These are phyloP conservation scores for Globisporangium emineosum DNA, from an alignment of 352 stramenopile species.

Conservation along the genomic window DNA sequence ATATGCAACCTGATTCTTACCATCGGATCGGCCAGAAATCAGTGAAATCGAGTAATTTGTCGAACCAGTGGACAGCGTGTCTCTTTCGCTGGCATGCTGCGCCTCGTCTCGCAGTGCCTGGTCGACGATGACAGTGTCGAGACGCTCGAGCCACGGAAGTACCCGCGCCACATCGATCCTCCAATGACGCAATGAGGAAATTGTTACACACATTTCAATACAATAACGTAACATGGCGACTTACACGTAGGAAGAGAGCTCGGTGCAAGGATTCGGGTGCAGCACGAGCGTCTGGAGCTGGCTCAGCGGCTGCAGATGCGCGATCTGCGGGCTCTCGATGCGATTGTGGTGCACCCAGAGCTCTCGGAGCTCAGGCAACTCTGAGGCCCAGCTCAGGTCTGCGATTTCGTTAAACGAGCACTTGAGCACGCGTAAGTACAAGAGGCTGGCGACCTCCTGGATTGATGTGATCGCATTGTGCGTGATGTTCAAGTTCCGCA, in stretches of 20 bases:
- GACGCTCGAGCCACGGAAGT: constrained; percentile 45
- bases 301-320: constrained; percentile 37
- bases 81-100: constrained; percentile 36
- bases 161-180: constrained; percentile 35
- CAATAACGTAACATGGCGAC: neutral
- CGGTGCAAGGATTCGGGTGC: constrained; percentile 69
- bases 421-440: constrained; percentile 44
- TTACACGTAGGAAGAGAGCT: constrained; percentile 45
- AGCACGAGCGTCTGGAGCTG: constrained; percentile 51
- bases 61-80: constrained; percentile 26
- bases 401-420: constrained; percentile 55
- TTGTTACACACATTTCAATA: neutral
- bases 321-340: constrained; percentile 46
- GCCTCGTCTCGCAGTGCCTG: constrained; percentile 41
- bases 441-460: constrained; percentile 35
- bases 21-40: constrained; percentile 26
- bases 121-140: constrained; percentile 45
- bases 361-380: constrained; percentile 36
- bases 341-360: constrained; percentile 61
- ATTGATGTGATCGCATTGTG: constrained; percentile 56
- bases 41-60: constrained; percentile 37
- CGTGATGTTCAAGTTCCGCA: constrained; percentile 60
- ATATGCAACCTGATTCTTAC: neutral
- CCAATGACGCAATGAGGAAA: neutral
- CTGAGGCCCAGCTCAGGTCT: constrained; percentile 40